A percentile compares a stretch with the other conserved stretches of the same genome.
phyloP scores from a whole-genome alignment of 2,329 filamentous ascomycete genomes.

The Diaporthe longicolla region DNA sequence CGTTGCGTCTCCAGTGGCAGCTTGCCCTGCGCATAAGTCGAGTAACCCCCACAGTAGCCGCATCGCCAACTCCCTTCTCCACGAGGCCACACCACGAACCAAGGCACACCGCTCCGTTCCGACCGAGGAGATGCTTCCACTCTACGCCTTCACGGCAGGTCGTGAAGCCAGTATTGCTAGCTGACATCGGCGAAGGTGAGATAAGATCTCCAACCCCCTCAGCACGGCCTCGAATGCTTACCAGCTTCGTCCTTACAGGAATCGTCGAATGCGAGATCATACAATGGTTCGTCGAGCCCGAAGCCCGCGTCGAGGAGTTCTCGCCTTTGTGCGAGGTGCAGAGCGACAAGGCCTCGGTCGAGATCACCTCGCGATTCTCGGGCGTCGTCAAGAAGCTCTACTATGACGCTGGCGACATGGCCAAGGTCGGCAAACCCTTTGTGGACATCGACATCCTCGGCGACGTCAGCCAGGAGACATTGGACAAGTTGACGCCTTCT shows the following conservation, averaged over 20 bases:
- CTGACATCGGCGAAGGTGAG: constrained; percentile 88
- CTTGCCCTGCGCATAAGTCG: constrained; percentile 58
- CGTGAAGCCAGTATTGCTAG: constrained; percentile 85
- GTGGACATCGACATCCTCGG: constrained; percentile 95
- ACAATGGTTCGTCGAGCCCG: constrained; percentile 98
- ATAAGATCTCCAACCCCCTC: constrained; percentile 25
- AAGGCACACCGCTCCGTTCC: constrained; percentile 13
- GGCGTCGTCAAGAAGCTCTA: constrained; percentile 97
- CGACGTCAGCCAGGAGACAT: constrained; percentile 75
- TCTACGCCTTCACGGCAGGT: constrained; percentile 64
- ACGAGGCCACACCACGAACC: constrained; percentile 30
- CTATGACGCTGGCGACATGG: constrained; percentile 96
- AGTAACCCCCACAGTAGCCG: constrained; percentile 45
- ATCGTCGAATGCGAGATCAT: constrained; percentile 99
- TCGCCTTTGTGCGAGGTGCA: constrained; percentile 98
- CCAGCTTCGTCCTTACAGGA: constrained; percentile 66
- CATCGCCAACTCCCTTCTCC: constrained; percentile 1
- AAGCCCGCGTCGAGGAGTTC: constrained; percentile 96
- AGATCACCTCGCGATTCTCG: constrained; percentile 96
- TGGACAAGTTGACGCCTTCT: constrained; percentile 54
- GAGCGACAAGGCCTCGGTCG: constrained; percentile 90
- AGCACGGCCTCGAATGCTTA: background rate
- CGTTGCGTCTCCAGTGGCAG: constrained; percentile 66
- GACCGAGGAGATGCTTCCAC: constrained; percentile 61
- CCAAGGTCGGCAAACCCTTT: constrained; percentile 92